Evolutionary conservation across 768 basidiomycete genomes (phyloP), one percentile per base, ranked within the genome.

Genomic region (Kockovaella imperatae): DNA sequence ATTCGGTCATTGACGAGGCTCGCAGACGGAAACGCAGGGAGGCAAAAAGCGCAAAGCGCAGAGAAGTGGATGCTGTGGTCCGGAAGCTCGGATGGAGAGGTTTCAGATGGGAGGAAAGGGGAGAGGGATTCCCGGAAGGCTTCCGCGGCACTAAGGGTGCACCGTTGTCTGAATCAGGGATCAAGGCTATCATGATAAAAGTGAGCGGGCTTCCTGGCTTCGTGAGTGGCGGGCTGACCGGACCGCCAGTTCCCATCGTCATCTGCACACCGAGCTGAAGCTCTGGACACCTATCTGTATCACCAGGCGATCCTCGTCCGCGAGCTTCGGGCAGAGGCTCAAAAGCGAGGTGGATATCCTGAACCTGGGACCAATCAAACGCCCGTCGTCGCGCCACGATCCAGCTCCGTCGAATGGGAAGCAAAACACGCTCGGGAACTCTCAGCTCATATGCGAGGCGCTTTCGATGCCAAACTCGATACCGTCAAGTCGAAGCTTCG

Each of bases 201-300:
- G 57, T 75, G 78, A 77, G 74, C 75, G 13, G 17, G 80, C 77
- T 50, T 85, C 71, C 63, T 83, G 76, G 14, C 36, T 36, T 6
- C 17, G 18, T 38, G 8, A 15, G 35, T 17, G 4, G 14, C 14
- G 2, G 13, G 15, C 13, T 34, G 15, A 26, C 38, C 39, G 24
- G 24, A 29, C 21, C 35, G 28, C 17, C 56, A 97, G 93, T 96
- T 88, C 66, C 88, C 87, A 11, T 82, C 85, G 42, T 89, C 95
- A 56, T 87, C 90, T 11, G 77, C 83, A 3, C 83, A 89, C 29
- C 81, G 85, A 30, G 84, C 86, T 61, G 83, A 85, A 59, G 86
- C 86, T 3, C 74, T 99, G 5, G 79, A 83, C 48, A 74, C 74
- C 2, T 99, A 91, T 69, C 80, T 97, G 69, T 82, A 81, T 59